Evolutionary conservation across 2,329 filamentous ascomycete species (phyloP).

Genomic region (Neonectria faginata): DNA sequence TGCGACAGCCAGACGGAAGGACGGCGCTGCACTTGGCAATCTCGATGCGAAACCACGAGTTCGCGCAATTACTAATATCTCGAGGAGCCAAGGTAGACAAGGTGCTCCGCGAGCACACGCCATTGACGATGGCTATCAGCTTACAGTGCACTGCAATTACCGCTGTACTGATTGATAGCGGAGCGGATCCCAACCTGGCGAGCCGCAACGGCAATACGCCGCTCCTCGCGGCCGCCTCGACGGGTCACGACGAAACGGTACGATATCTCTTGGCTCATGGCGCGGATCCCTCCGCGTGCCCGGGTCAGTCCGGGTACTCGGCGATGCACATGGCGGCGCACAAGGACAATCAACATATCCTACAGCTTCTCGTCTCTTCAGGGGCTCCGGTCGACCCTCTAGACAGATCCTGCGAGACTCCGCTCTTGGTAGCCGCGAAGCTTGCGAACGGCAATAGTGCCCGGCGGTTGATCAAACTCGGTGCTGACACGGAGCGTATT

Average conservation of each 20-base stretch:
- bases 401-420: conserved; percentile 44
- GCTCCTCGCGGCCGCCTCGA: conserved; percentile 42
- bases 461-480: conserved; percentile 40
- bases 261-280: conserved; percentile 44
- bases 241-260: conserved; percentile 46
- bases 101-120: conserved; percentile 43
- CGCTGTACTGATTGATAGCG: conserved; percentile 42
- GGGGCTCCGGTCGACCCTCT: conserved; percentile 41
- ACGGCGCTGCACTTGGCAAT: conserved; percentile 46
- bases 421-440: conserved; percentile 45
- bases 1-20: conserved; percentile 42
- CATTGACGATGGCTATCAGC: conserved; percentile 45
- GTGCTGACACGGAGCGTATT: conserved; percentile 43
- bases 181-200: conserved; percentile 42
- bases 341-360: conserved; percentile 42
- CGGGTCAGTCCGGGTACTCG: conserved; percentile 42
- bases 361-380: conserved; percentile 39
- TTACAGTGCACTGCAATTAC: conserved; percentile 44
- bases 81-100: conserved; percentile 44
- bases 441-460: conserved; percentile 43
- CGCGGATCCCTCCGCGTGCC: conserved; percentile 38
- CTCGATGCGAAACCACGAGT: conserved; percentile 45
- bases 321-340: conserved; percentile 47
- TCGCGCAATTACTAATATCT: conserved; percentile 43
- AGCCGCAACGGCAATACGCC: conserved; percentile 47